Base-by-base conservation (phyloP, 1,139 yeast species). In the Saccharomyces pastorianus region DNA sequence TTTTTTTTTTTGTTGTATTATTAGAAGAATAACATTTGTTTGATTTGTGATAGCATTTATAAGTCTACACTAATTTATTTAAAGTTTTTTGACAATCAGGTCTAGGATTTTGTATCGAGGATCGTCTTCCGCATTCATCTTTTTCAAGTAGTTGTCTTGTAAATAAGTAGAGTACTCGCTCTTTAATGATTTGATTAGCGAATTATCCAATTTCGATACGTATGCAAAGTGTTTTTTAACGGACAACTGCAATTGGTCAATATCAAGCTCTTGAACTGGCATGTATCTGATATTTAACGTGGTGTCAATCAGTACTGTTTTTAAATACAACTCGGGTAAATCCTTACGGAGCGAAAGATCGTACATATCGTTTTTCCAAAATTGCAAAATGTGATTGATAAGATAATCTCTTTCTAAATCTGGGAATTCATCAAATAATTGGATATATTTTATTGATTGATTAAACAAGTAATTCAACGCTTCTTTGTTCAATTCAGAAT, bases 171-270 rank as follows among this genome's bases (percentile, higher is more conserved):
- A 72, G 61, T 76, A 83, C 53, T 68, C 62, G 11, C 69, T 68
- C 55, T 79, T 79, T 58, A 88, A 74, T 41, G 71, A 69, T 55
- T 75, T 75, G 49, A 73, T 71, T 14, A 29, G 41, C 28, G 6
- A 69, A 63, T 47, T 64, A 67, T 47, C 65, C 38, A 72, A 56
- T 65, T 80, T 81, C 55, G 69, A 66, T 64, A 78, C 79, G 65
- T 82, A 82, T 46, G 89, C 86, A 59, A 80, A 73, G 68, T 82
- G 88, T 65, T 84, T 83, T 64, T 85, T 85, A 46, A 90, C 87
- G 14, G 90, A 77, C 42, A 79, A 76, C 70, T 87, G 89, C 61
- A 91, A 76, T 53, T 73, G 69, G 53, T 79, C 83, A 11, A 88
- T 82, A 66, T 68, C 61, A 23, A 68, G 52, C n/a, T 58, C 48